Evolutionary conservation across 2,329 filamentous ascomycete species (phyloP).

Genomic region (Beauveria sp.): DNA sequence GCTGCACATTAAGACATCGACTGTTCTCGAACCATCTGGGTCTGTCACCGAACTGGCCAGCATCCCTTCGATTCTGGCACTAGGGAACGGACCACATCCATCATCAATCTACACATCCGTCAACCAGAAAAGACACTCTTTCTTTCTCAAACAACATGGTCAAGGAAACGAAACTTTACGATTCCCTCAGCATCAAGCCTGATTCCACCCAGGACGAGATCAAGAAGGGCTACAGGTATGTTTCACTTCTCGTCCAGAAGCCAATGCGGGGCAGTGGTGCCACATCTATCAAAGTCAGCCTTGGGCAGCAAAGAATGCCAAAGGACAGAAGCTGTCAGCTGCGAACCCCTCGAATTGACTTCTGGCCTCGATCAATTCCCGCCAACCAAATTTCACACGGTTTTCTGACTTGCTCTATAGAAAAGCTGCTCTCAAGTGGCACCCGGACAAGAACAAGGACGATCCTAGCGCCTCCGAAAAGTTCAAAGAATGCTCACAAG

Average conservation of each 20-base stretch:
- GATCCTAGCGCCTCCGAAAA: conserved; percentile 79
- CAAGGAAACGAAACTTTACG: conserved; percentile 92
- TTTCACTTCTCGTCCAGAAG: conserved; percentile 11
- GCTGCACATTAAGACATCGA: too few relatives aligned
- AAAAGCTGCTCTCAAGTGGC: conserved; percentile 83
- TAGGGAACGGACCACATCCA: too few relatives aligned
- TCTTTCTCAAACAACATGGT: conserved; percentile 57
- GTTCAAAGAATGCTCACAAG: conserved; percentile 97
- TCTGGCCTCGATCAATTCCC: background rate
- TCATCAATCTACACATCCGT: background rate
- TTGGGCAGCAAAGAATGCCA: background rate
- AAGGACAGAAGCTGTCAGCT: background rate
- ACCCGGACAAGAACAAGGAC: conserved; percentile 97
- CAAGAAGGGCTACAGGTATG: conserved; percentile 88
- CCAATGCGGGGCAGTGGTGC: conserved; percentile 8
- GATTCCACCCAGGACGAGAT: conserved; percentile 86
- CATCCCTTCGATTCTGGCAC: too few relatives aligned
- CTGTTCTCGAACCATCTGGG: too few relatives aligned
- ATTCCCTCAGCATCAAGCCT: conserved; percentile 71
- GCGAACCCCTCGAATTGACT: background rate
- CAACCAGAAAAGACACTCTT: background rate
- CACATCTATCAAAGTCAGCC: background rate
- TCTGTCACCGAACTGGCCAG: too few relatives aligned
- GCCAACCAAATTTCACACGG: background rate
- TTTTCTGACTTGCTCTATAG: conserved; percentile 33